These are phyloP conservation scores for Pyrrhoderma lamaoense DNA, from an alignment of 1,284 basidiomycete genomes.

Conservation along the genomic window DNA sequence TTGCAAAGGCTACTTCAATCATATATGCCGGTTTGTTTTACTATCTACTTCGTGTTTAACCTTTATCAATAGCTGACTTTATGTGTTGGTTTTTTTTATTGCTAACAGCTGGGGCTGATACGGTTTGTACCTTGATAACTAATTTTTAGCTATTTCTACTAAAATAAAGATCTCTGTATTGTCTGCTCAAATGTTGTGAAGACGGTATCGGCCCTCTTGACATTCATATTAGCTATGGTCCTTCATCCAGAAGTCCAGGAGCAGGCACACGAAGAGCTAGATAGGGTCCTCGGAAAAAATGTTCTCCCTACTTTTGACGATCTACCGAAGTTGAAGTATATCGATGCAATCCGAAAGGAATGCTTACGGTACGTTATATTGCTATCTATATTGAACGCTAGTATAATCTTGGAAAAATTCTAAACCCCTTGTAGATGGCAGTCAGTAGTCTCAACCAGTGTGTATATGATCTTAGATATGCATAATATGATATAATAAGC, in stretches of 20 bases:
- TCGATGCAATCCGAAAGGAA: conserved; percentile 55
- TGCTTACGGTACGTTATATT: conserved; percentile 34
- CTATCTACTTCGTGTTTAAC: not conserved
- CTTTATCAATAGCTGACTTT: not conserved
- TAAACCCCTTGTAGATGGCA: conserved; percentile 40
- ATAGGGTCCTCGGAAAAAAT: conserved; percentile 48
- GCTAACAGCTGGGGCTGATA: conserved; percentile 18
- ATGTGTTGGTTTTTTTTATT: not conserved
- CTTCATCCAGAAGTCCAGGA: conserved; percentile 42
- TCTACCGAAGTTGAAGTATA: conserved; percentile 49
- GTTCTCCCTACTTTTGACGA: conserved; percentile 57
- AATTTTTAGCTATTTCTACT: not conserved
- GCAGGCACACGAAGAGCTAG: conserved; percentile 56
- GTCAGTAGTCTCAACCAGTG: conserved; percentile 34
- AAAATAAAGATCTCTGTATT: not conserved
- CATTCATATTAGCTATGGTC: conserved; percentile 48
- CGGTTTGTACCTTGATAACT: conserved; percentile 5
- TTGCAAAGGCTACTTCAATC: not conserved
- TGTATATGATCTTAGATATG: not conserved
- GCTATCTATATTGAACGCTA: no score
- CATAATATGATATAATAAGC: not conserved
- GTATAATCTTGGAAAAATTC: no score
- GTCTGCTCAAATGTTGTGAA: conserved; percentile 20
- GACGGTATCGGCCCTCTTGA: conserved; percentile 45
- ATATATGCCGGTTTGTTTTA: conserved; percentile 7